phyloP scores from a whole-genome alignment of 345 rosid genomes.

The Microthlaspi erraticum region DNA sequence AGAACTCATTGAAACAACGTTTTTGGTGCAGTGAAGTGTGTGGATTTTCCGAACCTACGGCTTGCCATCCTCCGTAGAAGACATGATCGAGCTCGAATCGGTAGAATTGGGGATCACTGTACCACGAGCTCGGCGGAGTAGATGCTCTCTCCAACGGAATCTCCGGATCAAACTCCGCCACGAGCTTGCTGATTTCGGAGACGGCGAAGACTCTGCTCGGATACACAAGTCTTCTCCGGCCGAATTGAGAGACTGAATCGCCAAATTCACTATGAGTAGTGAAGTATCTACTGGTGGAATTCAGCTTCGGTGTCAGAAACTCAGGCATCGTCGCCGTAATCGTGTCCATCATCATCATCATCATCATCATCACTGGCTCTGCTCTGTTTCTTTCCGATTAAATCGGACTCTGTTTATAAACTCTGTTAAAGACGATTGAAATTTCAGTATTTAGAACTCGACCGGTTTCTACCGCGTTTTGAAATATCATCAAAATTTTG shows the following conservation, averaged over 20 bases:
- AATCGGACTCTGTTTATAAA: background rate
- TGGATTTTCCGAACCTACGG: constrained; percentile 56
- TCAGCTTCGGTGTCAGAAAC: background rate
- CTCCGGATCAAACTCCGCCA: constrained; percentile 61
- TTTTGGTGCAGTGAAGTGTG: background rate
- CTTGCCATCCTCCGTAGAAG: constrained; percentile 89
- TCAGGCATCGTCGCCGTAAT: background rate
- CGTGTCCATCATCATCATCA: constrained; percentile 3
- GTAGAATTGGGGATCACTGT: constrained; percentile 64
- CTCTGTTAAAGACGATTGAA: too few species aligned
- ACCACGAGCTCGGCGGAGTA: constrained; percentile 91
- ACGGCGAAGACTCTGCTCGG: constrained; percentile 27
- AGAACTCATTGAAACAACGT: background rate
- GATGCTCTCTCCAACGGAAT: constrained; percentile 70
- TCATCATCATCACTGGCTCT: background rate
- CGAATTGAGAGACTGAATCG: constrained; percentile 15
- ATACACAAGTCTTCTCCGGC: constrained; percentile 2
- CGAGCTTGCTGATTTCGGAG: constrained; percentile 35
- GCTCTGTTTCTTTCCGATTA: constrained; percentile 3
- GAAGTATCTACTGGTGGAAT: background rate
- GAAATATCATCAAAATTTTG: background rate
- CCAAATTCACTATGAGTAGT: background rate
- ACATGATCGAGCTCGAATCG: constrained; percentile 64
- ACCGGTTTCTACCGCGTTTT: constrained; percentile 2
- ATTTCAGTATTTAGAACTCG: background rate